phyloP scores from a whole-genome alignment of 2,329 filamentous ascomycete species.

The Colletotrichum gloeosporioides region DNA sequence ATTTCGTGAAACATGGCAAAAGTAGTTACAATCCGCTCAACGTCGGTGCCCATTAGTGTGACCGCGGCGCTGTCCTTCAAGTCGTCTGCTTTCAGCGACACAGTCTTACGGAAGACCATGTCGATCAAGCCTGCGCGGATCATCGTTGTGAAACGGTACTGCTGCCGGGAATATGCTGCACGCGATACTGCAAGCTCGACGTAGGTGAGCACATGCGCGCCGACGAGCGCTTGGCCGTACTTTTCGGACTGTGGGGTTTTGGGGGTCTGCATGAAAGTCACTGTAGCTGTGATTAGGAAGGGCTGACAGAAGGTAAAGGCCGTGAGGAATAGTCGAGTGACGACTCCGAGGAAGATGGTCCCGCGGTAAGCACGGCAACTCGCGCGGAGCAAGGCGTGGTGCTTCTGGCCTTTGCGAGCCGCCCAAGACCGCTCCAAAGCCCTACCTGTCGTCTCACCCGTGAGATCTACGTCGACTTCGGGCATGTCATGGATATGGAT shows the following conservation, averaged over 20 bases:
- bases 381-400: background rate
- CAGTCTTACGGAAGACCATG: constrained; percentile 33
- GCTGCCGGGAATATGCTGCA: constrained; percentile 34
- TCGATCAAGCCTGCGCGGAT: constrained; percentile 29
- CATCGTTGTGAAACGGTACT: constrained; percentile 32
- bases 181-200: constrained; percentile 35
- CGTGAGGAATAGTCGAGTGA: constrained; percentile 19
- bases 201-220: constrained; percentile 33
- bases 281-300: constrained; percentile 26
- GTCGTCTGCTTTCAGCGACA: constrained; percentile 23
- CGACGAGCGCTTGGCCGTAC: constrained; percentile 31
- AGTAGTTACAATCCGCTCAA: constrained; percentile 33
- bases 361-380: background rate
- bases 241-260: constrained; percentile 22
- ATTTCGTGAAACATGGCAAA: constrained; percentile 25
- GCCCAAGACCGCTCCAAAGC: background rate
- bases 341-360: background rate
- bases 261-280: constrained; percentile 17
- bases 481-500: constrained; percentile 26
- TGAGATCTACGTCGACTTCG: constrained; percentile 22
- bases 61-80: constrained; percentile 34
- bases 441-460: background rate
- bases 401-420: background rate
- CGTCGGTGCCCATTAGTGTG: constrained; percentile 41
- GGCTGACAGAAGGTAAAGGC: constrained; percentile 30